phyloP scores from a whole-genome alignment of 345 rosid species.

The Citrus reticulata region DNA sequence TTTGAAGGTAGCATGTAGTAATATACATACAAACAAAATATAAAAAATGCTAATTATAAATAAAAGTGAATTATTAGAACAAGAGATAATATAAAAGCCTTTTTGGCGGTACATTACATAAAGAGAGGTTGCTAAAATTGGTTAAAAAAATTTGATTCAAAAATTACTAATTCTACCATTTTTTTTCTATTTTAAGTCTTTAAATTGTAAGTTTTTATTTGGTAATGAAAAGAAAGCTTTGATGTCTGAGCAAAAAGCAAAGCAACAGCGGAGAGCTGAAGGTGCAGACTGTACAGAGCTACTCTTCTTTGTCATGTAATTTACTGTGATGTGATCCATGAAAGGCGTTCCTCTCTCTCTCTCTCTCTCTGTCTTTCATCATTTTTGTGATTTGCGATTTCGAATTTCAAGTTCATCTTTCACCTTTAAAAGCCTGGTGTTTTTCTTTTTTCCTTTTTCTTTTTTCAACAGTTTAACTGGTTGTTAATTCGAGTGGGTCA shows the following conservation, averaged over 20 bases:
- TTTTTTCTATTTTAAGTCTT: background rate
- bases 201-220: conserved; percentile 2
- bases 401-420: conserved; percentile 10
- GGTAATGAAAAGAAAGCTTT: conserved; percentile 20
- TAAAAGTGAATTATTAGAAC: background rate
- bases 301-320: conserved; percentile 25
- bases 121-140: conserved; percentile 14
- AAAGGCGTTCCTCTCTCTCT: background rate
- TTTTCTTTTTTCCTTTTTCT: conserved; percentile 3
- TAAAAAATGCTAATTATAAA: no score
- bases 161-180: conserved; percentile 24
- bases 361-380: conserved; percentile 11
- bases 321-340: conserved; percentile 10
- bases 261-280: conserved; percentile 13
- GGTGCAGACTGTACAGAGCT: conserved; percentile 23
- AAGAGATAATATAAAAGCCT: background rate
- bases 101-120: conserved; percentile 22
- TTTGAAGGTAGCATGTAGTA: conserved; percentile 71
- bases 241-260: conserved; percentile 33
- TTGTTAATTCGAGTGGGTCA: conserved; percentile 91
- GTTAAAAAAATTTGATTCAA: conserved; percentile 18
- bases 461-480: conserved; percentile 52
- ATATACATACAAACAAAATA: no score
- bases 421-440: conserved; percentile 11
- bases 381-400: conserved; percentile 15